Evolutionary conservation across 257 asterid species (phyloP).

Genomic region (Handroanthus guayacan): DNA sequence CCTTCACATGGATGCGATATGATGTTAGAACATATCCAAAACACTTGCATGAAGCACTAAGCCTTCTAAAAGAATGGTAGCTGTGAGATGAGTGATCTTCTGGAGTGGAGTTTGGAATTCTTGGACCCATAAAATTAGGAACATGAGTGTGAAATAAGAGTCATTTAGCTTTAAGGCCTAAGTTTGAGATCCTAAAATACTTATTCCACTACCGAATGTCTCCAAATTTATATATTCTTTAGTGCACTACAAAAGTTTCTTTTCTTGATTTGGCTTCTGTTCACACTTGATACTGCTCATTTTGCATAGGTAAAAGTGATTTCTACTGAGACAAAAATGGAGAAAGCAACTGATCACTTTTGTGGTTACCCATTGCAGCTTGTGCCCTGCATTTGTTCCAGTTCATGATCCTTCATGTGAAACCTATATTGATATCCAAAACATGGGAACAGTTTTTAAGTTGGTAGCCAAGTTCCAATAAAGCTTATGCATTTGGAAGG

Average conservation of each 20-base stretch:
- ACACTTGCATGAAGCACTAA: not conserved
- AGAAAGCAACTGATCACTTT: slow-evolving; percentile 28
- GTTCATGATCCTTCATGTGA: slow-evolving; percentile 95
- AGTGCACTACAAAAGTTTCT: not conserved
- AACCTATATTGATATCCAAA: slow-evolving; percentile 96
- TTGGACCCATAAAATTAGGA: not conserved
- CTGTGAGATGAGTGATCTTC: not conserved
- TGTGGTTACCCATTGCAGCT: slow-evolving; percentile 62
- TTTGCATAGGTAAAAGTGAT: not conserved
- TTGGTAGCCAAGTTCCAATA: slow-evolving; percentile 92
- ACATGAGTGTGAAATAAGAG: not conserved
- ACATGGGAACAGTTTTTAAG: slow-evolving; percentile 93
- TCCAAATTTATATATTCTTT: not conserved
- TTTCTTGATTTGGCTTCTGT: slow-evolving; percentile 8
- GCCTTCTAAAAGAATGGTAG: not conserved
- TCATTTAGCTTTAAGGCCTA: not conserved
- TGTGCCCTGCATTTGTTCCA: slow-evolving; percentile 99
- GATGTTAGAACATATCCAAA: not conserved
- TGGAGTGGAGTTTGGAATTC: not conserved
- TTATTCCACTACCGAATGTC: not conserved
- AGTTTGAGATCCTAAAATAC: not conserved
- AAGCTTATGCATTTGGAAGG: slow-evolving; percentile 99
- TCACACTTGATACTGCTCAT: not conserved
- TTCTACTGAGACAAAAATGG: slow-evolving; percentile 29
- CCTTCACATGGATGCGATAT: too few species aligned